Evolutionary conservation across 805 yeast genomes (phyloP).

Genomic region (Ogataea glucozyma): DNA sequence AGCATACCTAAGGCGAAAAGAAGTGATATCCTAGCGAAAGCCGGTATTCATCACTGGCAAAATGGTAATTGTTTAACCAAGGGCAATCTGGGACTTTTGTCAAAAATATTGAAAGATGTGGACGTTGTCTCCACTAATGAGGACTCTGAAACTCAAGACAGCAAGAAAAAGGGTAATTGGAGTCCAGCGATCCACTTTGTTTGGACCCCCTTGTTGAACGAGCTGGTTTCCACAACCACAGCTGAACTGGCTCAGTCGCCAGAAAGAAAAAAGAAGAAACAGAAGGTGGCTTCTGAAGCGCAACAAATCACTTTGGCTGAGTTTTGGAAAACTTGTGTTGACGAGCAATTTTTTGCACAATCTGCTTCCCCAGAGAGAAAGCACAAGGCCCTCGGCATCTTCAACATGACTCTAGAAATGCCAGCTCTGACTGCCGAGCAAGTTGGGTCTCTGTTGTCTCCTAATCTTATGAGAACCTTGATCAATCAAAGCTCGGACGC

Average conservation of each 20-base stretch:
- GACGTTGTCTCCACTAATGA: slow-evolving; percentile 41
- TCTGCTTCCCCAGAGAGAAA: slow-evolving; percentile 84
- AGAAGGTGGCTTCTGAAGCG: slow-evolving; percentile 24
- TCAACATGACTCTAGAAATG: slow-evolving; percentile 47
- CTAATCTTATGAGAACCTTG: slow-evolving; percentile 68
- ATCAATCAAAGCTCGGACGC: slow-evolving; percentile 73
- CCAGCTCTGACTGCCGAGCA: slow-evolving; percentile 19
- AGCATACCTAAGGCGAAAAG: slow-evolving; percentile 42
- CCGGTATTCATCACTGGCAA: slow-evolving; percentile 55
- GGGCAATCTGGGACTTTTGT: slow-evolving; percentile 61
- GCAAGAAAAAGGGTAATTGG: slow-evolving; percentile 69
- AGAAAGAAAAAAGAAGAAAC: slow-evolving; percentile 39
- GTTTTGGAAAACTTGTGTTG: slow-evolving; percentile 80
- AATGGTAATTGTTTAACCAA: slow-evolving; percentile 69
- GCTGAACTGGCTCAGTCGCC: slow-evolving; percentile 23
- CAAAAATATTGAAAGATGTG: slow-evolving; percentile 65
- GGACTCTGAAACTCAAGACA: slow-evolving; percentile 33
- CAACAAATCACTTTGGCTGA: slow-evolving; percentile 47
- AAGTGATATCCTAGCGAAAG: slow-evolving; percentile 15
- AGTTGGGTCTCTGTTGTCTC: slow-evolving; percentile 45
- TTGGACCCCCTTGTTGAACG: slow-evolving; percentile 62
- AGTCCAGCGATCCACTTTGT: slow-evolving; percentile 72
- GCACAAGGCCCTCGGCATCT: slow-evolving; percentile 79
- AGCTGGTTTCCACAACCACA: slow-evolving; percentile 34
- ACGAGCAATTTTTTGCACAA: slow-evolving; percentile 74